These are phyloP conservation scores for Penicillium riverlandense DNA, from an alignment of 495 filamentous ascomycete genomes.

Conservation along the genomic window DNA sequence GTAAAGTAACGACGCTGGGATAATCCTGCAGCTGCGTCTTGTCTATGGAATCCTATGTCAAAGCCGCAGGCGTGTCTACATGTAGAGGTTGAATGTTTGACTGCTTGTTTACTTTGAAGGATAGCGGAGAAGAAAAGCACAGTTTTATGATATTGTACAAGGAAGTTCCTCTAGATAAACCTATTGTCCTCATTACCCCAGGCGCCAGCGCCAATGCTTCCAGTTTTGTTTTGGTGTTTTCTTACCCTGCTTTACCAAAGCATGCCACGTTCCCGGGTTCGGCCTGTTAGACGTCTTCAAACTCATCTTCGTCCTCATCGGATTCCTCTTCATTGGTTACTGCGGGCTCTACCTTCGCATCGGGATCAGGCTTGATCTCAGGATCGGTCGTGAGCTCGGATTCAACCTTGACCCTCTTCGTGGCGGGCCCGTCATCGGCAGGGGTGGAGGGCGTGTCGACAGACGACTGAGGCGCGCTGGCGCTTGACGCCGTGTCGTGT, in stretches of 20 bases:
- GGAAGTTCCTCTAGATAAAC: neutral
- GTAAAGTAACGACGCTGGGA: too few relatives aligned
- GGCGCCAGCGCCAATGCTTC: conserved; percentile 8
- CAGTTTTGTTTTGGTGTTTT: too few relatives aligned
- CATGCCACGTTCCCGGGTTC: neutral
- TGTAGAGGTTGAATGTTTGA: too few relatives aligned
- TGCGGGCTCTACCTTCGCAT: conserved; percentile 14
- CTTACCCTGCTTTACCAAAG: too few relatives aligned
- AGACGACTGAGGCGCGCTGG: conserved; percentile 34
- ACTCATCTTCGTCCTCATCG: conserved; percentile 49
- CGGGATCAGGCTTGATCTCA: conserved; percentile 4
- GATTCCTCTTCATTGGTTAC: conserved; percentile 35
- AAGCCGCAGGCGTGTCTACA: too few relatives aligned
- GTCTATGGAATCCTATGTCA: too few relatives aligned
- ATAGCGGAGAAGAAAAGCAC: too few relatives aligned
- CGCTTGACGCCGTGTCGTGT: conserved; percentile 33
- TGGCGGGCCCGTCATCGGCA: conserved; percentile 31
- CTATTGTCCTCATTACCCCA: neutral
- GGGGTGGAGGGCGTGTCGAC: conserved; percentile 34
- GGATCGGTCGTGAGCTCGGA: conserved; percentile 5
- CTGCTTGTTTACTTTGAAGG: too few relatives aligned
- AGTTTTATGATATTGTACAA: neutral
- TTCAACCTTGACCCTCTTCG: conserved; percentile 39
- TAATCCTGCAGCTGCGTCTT: too few relatives aligned
- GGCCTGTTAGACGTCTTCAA: conserved; percentile 37